Conservation (phyloP, 768 basidiomycete genomes). For the Russula vinacea region DNA sequence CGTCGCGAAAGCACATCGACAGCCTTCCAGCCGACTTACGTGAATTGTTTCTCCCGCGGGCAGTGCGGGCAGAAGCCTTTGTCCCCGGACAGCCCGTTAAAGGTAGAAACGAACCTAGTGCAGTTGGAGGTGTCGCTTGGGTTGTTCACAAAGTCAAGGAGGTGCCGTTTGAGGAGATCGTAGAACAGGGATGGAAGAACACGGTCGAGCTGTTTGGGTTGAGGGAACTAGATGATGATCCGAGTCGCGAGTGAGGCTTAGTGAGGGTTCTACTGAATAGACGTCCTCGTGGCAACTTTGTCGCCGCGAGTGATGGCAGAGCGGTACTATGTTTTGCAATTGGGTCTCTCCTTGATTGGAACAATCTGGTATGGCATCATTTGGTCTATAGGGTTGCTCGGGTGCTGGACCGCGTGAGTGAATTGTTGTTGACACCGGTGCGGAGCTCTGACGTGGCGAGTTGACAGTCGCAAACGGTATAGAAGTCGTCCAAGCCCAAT, state of each 20-base stretch:
- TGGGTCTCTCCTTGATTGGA: conserved; percentile 23
- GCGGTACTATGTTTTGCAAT: background rate
- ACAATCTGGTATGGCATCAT: conserved; percentile 43
- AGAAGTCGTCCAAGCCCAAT: conserved; percentile 59
- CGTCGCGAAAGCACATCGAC: conserved; percentile 51
- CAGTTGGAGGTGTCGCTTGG: conserved; percentile 70
- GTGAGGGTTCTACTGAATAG: no score
- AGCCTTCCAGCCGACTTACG: conserved; percentile 48
- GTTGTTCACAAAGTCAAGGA: conserved; percentile 52
- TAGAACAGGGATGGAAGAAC: conserved; percentile 60
- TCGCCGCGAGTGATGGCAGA: background rate
- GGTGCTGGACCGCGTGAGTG: conserved; percentile 34
- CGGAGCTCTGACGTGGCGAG: background rate
- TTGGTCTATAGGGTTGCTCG: conserved; percentile 40
- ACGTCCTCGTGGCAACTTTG: background rate
- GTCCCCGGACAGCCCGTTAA: conserved; percentile 60
- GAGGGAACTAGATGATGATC: background rate
- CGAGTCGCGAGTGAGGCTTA: background rate
- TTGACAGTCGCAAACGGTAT: conserved; percentile 69
- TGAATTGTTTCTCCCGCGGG: conserved; percentile 49
- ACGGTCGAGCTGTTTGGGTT: conserved; percentile 58
- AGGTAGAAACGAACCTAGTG: conserved; percentile 70
- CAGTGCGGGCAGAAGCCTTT: conserved; percentile 57
- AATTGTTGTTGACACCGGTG: background rate
- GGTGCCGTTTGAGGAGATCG: conserved; percentile 51